Evolutionary conservation across 2,329 filamentous ascomycete genomes (phyloP), one percentile per base, ranked within the genome.

Genomic region (Fusarium denticulatum): DNA sequence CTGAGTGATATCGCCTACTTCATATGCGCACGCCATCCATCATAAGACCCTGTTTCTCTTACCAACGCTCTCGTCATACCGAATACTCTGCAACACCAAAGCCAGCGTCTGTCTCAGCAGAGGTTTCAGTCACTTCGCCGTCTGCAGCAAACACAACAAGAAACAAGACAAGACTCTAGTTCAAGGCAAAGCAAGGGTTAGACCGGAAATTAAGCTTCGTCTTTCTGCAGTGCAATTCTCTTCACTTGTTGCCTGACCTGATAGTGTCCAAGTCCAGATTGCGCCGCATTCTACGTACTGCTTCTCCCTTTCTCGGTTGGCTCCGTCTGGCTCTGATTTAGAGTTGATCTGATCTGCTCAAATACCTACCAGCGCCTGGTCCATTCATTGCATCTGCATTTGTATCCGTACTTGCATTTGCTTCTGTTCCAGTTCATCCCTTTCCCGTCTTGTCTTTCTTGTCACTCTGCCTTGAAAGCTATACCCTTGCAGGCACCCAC

Each of bases 51-150:
- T 49, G 45, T 53, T 47, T 39, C 42, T 60, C 57, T 50, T 42
- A 42, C 60, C 55, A 42, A 30, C 69, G 42, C 36, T 46, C 46
- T 64, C 37, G 30, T 64, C 47, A n/a, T 59, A 46, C 60, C 67
- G 58, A 61, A 64, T 59, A 60, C 43, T 58, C 56, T 62, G 40
- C 40, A 67, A 58, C 52, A 39, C 39, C 45, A 45, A 40, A 57
- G 11, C 58, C 43, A 53, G 40, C 40, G 40, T 55, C 45, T 70
- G 67, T 75, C 73, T 74, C 64, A 76, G 67, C 67, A 58, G 32
- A 60, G 43, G 67, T 74, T 60, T 76, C 70, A 76, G 63, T 75
- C 49, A 59, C 24, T 37, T 75, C 63, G 63, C 60, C 69, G 69
- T 60, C 63, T 64, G 68, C 69, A 74, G 67, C 58, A 55, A 64